Evolutionary conservation across 306 rosid species (phyloP), one percentile per base, ranked within the genome.

Genomic region (Fragaria iinumae): DNA sequence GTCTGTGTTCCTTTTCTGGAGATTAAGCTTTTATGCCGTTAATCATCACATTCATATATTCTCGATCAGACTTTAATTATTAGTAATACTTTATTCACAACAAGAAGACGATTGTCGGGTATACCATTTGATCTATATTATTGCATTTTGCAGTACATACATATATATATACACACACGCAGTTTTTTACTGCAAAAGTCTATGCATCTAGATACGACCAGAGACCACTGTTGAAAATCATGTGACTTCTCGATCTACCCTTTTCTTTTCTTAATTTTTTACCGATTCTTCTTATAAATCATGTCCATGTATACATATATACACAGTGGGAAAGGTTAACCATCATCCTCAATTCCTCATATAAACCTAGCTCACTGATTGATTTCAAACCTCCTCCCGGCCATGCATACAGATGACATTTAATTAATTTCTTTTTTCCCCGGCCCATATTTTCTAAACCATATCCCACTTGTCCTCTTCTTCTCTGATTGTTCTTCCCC

Each of bases 71-170:
- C 69, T 21, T 64, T 67, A 25, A 65, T 77, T 8, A 65, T 77
- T 77, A 68, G n/a, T 69, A 66, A 71, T 76, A 60, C 25, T 21
- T 47, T 65, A 34, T 64, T 53, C 21, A 43, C 44, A 67, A 77
- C 53, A 49, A 81, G 85, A 81, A 86, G 95, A 91, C 97, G 80
- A 85, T 76, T 88, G 97, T 91, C 93, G 93, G 93, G 79, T 78
- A 25, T 11, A 71, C 80, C 75, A 75, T 64, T 77, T 81, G 77
- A 79, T 79, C 39, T 56, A 25, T 13, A 67, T 17, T 11, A 59
- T 59, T 59, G 38, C 63, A 56, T 56, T 17, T 56, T 56, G 13
- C 65, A 59, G 36, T 11, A 17, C 18, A 16, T 17, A 5, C 5
- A 18, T 52, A 20, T 5, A 71, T 69, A 82, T 52, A 63, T 43